A percentile compares a stretch with the other conserved stretches of the same genome.
phyloP scores from a whole-genome alignment of 805 yeast species.

The Torulaspora quercuum region DNA sequence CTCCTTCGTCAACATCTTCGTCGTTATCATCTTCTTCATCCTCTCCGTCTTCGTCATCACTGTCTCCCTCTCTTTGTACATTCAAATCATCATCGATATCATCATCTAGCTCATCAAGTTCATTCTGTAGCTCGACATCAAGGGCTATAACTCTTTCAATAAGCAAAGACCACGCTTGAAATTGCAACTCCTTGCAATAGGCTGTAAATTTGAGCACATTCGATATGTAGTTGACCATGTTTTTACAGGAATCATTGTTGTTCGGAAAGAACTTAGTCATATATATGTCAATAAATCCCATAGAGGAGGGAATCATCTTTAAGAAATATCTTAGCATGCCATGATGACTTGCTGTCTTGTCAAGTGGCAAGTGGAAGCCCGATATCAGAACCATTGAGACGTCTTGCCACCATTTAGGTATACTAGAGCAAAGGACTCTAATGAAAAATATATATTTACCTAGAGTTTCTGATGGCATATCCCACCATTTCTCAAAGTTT shows the following conservation, averaged over 20 bases:
- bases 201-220: slow-evolving; percentile 58
- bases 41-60: slow-evolving; percentile 35
- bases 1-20: slow-evolving; percentile 39
- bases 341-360: slow-evolving; percentile 42
- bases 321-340: slow-evolving; percentile 60
- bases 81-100: slow-evolving; percentile 55
- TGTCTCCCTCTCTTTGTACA: slow-evolving; percentile 37
- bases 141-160: slow-evolving; percentile 77
- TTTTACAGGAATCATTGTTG: slow-evolving; percentile 56
- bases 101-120: slow-evolving; percentile 79
- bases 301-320: slow-evolving; percentile 76
- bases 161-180: slow-evolving; percentile 73
- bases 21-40: slow-evolving; percentile 29
- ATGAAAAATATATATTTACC: slow-evolving; percentile 66
- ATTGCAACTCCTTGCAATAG: slow-evolving; percentile 74
- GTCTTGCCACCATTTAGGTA: slow-evolving; percentile 87
- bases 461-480: slow-evolving; percentile 42
- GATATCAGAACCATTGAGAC: slow-evolving; percentile 66
- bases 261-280: slow-evolving; percentile 71
- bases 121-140: slow-evolving; percentile 90
- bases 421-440: slow-evolving; percentile 72
- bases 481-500: slow-evolving; percentile 59
- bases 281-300: slow-evolving; percentile 56
- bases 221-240: slow-evolving; percentile 57
- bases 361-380: slow-evolving; percentile 47